phyloP scores from a whole-genome alignment of 2,329 filamentous ascomycete genomes.

The Aspergillus melleus region DNA sequence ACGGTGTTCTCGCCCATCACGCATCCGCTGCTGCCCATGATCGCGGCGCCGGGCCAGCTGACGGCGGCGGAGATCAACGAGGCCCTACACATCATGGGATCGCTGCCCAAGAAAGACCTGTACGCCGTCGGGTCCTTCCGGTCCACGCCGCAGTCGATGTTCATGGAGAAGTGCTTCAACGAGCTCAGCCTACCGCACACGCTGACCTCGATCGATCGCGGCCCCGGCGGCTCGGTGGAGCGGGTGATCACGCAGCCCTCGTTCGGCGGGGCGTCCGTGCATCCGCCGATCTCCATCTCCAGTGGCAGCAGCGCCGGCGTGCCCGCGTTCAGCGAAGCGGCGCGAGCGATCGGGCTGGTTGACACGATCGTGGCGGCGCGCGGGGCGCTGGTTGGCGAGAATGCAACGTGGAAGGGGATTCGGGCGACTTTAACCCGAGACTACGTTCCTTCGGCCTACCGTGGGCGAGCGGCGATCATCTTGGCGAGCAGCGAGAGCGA shows the following conservation, averaged over 20 bases:
- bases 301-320: constrained; percentile 56
- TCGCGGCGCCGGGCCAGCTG: constrained; percentile 82
- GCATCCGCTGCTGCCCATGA: constrained; percentile 77
- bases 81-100: constrained; percentile 74
- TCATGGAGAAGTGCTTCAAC: constrained; percentile 82
- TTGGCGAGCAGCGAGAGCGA: constrained; percentile 72
- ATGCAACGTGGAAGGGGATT: constrained; percentile 83
- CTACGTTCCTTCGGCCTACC: constrained; percentile 79
- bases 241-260: constrained; percentile 69
- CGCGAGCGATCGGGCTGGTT: constrained; percentile 74
- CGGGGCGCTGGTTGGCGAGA: constrained; percentile 68
- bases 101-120: constrained; percentile 75
- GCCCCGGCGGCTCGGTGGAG: constrained; percentile 67
- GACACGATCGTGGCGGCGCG: constrained; percentile 73
- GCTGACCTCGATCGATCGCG: constrained; percentile 72
- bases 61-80: constrained; percentile 83
- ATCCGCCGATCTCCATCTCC: constrained; percentile 64
- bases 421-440: constrained; percentile 77
- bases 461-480: constrained; percentile 71
- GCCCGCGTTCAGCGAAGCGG: constrained; percentile 70
- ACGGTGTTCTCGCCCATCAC: constrained; percentile 87
- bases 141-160: constrained; percentile 75
- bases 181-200: constrained; percentile 83
- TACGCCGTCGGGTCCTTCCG: constrained; percentile 75
- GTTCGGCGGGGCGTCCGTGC: constrained; percentile 81